These are phyloP conservation scores for Cladosporium sp. DNA, from an alignment of 2,329 filamentous ascomycete species.

Conservation along the genomic window DNA sequence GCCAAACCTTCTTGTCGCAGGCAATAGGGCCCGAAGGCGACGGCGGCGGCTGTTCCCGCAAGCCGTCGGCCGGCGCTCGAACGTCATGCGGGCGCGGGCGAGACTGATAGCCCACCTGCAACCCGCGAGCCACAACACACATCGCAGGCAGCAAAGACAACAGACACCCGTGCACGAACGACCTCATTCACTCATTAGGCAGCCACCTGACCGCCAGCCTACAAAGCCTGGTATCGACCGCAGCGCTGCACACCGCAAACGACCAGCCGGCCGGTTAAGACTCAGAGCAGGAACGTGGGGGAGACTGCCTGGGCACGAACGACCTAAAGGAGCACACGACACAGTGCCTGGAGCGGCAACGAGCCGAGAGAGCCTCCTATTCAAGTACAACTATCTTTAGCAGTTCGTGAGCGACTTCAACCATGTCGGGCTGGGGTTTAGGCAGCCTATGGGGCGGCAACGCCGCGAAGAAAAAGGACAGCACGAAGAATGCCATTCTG, in stretches of 20 bases:
- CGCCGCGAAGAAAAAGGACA: constrained; percentile 83
- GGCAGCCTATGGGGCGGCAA: constrained; percentile 81
- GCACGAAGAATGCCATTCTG: constrained; percentile 93
- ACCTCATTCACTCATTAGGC: background rate
- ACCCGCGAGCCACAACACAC: background rate
- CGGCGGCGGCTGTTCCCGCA: too few species aligned
- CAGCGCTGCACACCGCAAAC: background rate
- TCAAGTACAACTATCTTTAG: background rate
- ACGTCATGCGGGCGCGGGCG: constrained; percentile 1
- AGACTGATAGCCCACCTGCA: background rate
- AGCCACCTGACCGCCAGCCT: background rate
- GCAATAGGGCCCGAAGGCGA: too few species aligned
- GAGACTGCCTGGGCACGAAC: background rate
- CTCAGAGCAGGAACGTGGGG: constrained; percentile 5
- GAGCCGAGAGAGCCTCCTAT: background rate
- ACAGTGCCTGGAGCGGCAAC: background rate
- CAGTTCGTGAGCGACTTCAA: background rate
- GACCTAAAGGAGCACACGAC: background rate
- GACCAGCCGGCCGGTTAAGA: background rate
- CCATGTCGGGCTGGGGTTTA: constrained; percentile 40
- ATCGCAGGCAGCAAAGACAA: background rate
- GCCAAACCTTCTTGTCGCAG: too few species aligned
- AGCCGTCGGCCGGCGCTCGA: background rate
- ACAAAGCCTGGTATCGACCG: background rate
- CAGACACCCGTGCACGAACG: background rate